Percentiles rank a stretch among this genome's conserved stretches.
Evolutionary conservation across 257 asterid genomes (phyloP).

Genomic region (Gardenia jasminoides): DNA sequence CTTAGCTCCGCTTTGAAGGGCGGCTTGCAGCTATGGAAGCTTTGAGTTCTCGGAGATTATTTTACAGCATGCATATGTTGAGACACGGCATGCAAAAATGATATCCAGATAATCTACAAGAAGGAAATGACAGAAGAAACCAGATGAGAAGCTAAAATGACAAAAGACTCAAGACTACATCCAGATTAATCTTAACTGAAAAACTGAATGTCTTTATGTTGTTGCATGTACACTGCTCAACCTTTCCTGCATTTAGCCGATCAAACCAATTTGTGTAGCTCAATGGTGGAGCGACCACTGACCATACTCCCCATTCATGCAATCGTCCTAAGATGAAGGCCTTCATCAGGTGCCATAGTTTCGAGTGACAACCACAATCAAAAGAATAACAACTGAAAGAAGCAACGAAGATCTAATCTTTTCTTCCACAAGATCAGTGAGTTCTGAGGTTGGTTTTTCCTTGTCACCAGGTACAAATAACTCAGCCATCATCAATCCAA

Average conservation of each 20-base stretch:
- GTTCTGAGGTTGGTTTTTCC: conserved; percentile 44
- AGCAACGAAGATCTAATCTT: conserved; percentile 54
- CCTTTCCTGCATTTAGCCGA: neutral
- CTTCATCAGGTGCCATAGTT: conserved; percentile 18
- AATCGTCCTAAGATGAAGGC: neutral
- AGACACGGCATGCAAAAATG: no score
- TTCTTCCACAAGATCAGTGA: conserved; percentile 45
- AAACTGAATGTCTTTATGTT: neutral
- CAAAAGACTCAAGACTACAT: neutral
- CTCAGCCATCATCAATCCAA: conserved; percentile 34
- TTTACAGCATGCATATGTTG: no score
- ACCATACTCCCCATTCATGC: neutral
- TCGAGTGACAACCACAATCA: conserved; percentile 51
- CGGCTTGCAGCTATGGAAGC: no score
- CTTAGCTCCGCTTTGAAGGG: no score
- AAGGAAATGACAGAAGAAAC: neutral
- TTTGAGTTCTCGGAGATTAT: no score
- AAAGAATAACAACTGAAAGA: conserved; percentile 43
- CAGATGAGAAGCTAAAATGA: no score
- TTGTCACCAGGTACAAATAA: conserved; percentile 34
- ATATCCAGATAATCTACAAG: no score
- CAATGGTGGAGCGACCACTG: neutral
- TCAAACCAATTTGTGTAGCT: neutral
- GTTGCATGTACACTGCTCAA: neutral
- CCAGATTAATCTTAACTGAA: neutral